phyloP scores from a whole-genome alignment of 495 filamentous ascomycete species.

The Cairneyella variabilis region DNA sequence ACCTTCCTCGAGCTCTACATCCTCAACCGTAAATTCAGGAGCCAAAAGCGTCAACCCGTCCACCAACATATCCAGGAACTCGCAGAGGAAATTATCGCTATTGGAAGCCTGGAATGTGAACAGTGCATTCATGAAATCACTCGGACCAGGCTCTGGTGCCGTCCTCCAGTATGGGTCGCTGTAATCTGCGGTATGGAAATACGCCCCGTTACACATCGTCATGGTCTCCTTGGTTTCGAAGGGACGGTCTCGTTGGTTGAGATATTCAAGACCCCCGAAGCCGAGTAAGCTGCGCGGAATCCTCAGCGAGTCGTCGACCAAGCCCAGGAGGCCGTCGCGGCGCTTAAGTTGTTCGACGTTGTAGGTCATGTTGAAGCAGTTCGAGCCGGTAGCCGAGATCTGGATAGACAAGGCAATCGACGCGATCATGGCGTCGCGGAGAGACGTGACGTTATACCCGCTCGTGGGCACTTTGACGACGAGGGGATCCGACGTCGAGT shows the following conservation, averaged over 20 bases:
- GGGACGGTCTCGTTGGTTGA: neutral
- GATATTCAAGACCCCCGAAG: neutral
- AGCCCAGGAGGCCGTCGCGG: no score
- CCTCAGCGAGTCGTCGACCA: no score
- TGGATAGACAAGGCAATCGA: neutral
- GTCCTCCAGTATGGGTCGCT: neutral
- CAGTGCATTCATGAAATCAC: neutral
- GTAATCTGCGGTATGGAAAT: neutral
- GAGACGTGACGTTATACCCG: neutral
- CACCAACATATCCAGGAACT: neutral
- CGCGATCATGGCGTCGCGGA: neutral
- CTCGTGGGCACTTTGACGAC: neutral
- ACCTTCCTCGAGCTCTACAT: neutral
- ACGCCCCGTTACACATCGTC: neutral
- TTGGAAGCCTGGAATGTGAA: neutral
- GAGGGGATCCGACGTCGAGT: neutral
- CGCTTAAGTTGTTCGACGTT: no score
- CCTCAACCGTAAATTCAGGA: neutral
- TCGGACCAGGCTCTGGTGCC: neutral
- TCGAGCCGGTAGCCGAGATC: neutral
- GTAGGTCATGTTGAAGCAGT: neutral
- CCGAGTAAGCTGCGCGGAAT: no score
- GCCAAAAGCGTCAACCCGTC: neutral
- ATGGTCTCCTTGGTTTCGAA: no score
- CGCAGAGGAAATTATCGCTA: neutral